A percentile compares a stretch with the other conserved stretches of the same genome.
phyloP scores from a whole-genome alignment of 208 protist species.

The Trypanosoma mega region DNA sequence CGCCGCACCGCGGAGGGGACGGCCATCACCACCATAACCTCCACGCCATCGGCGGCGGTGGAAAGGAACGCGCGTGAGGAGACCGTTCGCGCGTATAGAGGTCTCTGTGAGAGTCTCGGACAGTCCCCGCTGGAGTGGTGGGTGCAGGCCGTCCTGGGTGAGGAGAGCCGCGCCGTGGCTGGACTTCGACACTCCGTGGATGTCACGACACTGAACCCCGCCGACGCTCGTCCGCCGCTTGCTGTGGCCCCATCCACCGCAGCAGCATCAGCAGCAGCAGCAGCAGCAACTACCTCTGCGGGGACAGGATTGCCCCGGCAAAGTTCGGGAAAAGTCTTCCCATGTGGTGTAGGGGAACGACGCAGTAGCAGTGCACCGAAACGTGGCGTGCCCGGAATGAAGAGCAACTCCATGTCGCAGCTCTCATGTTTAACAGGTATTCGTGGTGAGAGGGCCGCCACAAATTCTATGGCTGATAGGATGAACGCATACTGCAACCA shows the following conservation, averaged over 20 bases:
- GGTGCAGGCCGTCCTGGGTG: conserved; percentile 31
- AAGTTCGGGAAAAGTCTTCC: neutral
- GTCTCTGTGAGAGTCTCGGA: conserved; percentile 49
- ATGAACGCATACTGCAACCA: conserved; percentile 61
- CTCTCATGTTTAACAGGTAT: neutral
- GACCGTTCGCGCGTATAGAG: conserved; percentile 40
- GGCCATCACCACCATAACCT: neutral
- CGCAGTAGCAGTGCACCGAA: neutral
- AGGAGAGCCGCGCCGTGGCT: too few relatives aligned
- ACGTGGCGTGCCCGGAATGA: too few relatives aligned
- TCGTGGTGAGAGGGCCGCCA: neutral
- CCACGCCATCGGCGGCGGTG: too few relatives aligned
- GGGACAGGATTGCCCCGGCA: too few relatives aligned
- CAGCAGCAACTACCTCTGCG: too few relatives aligned
- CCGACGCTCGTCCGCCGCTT: too few relatives aligned
- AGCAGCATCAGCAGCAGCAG: too few relatives aligned
- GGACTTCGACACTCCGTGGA: too few relatives aligned
- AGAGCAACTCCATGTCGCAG: too few relatives aligned
- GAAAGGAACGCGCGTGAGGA: conserved; percentile 27
- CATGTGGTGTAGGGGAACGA: neutral
- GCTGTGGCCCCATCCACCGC: too few relatives aligned
- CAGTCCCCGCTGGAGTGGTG: conserved; percentile 62
- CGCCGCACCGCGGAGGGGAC: neutral
- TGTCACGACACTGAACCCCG: too few relatives aligned
- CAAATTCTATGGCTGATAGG: conserved; percentile 24